Evolutionary conservation across 169 alveolate species (phyloP).

Genomic region (Cryptosporidium viatorum): DNA sequence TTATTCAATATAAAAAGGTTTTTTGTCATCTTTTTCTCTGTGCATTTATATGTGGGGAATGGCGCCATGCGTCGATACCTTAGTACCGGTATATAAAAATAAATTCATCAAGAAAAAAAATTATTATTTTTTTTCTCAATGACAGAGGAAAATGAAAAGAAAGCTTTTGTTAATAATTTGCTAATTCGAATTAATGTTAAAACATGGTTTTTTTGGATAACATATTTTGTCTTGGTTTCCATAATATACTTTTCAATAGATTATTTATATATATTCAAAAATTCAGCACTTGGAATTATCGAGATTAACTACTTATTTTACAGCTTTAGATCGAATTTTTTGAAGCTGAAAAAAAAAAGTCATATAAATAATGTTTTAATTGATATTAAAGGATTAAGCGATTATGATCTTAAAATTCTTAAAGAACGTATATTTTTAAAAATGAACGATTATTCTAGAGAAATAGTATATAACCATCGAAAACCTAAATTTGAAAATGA

Average conservation of each 20-base stretch:
- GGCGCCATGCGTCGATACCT: slow-evolving; percentile 15
- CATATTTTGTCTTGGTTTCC: not conserved
- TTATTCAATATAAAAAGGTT: not conserved
- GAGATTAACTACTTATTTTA: not conserved
- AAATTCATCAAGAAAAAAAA: not conserved
- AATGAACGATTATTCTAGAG: not conserved
- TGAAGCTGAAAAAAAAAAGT: not conserved
- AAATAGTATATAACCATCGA: not conserved
- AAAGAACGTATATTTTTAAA: not conserved
- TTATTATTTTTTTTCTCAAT: not conserved
- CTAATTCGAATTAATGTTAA: not conserved
- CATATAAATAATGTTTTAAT: not conserved
- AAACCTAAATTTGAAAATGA: not conserved
- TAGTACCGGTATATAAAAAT: not conserved
- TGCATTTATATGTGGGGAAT: not conserved
- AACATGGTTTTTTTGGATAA: not conserved
- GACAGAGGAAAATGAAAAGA: slow-evolving; percentile 15
- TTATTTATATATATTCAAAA: not conserved
- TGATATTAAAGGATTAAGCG: not conserved
- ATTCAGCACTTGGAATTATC: not conserved
- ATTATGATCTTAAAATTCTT: not conserved
- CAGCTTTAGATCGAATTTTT: not conserved
- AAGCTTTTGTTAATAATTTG: not conserved
- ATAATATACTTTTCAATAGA: not conserved
- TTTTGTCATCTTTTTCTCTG: not conserved